Base-by-base conservation (phyloP, 331 rosid genomes). In the Erythrophleum ivorense region DNA sequence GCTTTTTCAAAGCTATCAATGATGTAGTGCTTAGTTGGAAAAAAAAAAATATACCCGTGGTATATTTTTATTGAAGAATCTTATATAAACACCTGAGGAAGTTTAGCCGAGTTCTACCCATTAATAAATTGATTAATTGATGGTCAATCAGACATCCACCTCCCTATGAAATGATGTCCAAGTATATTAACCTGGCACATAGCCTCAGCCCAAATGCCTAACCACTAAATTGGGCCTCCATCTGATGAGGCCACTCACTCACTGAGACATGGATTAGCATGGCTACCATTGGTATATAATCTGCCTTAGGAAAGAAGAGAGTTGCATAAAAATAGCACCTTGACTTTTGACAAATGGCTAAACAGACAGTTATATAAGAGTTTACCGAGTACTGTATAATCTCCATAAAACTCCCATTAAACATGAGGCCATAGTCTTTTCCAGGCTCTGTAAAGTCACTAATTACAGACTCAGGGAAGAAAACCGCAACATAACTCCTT, bases 401-500 rank as follows among this genome's bases (percentile, higher is more conserved):
- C 70, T 34, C 16, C 68, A 33, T 33, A 71, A 85, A 71, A 57
- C 50, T 62, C 38, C 67, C 59, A 75, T 46, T 18, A 48, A 65
- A 70, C 11, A 2, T 34, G 67, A 71, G n/a, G 72, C 41, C 18
- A 5, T 45, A 46, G 55, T 46, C 18, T 70, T 38, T n/a, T 38
- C 65, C 58, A 77, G 60, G 43, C 67, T 29, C 59, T 16, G 31
- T 54, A 57, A 49, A 12, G 58, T 71, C 79, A 63, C 59, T 45
- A 33, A 29, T 70, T 62, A 52, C 2, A 60, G 70, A 41, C 54
- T 62, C 13, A 24, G 29, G 80, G 55, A 41, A 66, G 75, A 74
- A 78, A 85, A 62, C 70, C 65, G 67, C 8, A 68, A 59, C 34
- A 54, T 68, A 78, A 10, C 64, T 41, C 63, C 29, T 45, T 49